Base-by-base conservation (phyloP, 805 yeast species). In the Yarrowia phangngaensis region DNA sequence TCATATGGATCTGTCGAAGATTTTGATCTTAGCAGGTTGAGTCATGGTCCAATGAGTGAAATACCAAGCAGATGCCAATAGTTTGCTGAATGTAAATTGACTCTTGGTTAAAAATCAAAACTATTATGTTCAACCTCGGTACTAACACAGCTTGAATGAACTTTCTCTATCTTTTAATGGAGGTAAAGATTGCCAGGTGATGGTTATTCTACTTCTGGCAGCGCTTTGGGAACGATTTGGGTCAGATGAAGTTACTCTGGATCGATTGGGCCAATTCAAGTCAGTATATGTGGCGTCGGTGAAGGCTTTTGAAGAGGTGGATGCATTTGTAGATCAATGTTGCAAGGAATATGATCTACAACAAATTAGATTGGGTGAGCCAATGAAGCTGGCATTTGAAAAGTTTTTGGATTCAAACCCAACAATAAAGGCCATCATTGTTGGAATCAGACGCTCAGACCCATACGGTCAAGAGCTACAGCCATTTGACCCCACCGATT, bases 101-200 rank as follows among this genome's bases (percentile, higher is more conserved):
- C n/a, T n/a, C n/a, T n/a, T n/a, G n/a, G n/a, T n/a, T n/a, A n/a
- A n/a, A n/a, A n/a, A n/a, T n/a, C n/a, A n/a, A n/a, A n/a, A n/a
- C n/a, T n/a, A n/a, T n/a, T n/a, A n/a, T n/a, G n/a, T n/a, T n/a
- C 33, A 29, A 17, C 13, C 31, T 8, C 16, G 14, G 5, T 4
- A 36, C 40, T 30, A 40, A 30, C 58, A 17, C 51, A n/a, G 33
- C 2, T 22, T 33, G 7, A 53, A 55, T 2, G 56, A 63, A 33
- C 53, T 65, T 11, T 82, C 97, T 0, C 71, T 92, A 11, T 84
- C 95, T 2, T 92, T 83, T 64, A 92, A 92, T 62, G 98, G 98
- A 8, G 98, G 98, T 1, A 92, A 92, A 61, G 98, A 92, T 66
- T 92, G 97, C 59, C 75, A 89, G 36, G 97, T 89, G 23, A 79